phyloP scores from a whole-genome alignment of 2,329 filamentous ascomycete species.

The Colletotrichum liriopes region DNA sequence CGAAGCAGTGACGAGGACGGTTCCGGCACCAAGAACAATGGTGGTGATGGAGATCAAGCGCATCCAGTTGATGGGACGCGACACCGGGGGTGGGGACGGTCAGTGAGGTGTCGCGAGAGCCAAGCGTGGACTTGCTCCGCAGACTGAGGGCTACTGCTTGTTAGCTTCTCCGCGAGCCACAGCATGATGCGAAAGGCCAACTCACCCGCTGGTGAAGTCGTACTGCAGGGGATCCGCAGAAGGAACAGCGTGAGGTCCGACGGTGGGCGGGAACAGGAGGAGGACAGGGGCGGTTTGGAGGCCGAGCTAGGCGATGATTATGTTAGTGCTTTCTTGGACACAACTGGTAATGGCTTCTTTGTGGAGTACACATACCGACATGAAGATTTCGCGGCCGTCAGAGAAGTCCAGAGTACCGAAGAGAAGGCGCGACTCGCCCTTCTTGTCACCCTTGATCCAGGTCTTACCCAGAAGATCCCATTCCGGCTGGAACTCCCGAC shows the following conservation, averaged over 20 bases:
- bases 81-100: slow-evolving; percentile 81
- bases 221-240: slow-evolving; percentile 81
- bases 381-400: slow-evolving; percentile 87
- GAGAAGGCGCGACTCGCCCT: slow-evolving; percentile 79
- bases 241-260: slow-evolving; percentile 82
- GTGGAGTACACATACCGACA: slow-evolving; percentile 76
- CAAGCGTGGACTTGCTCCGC: slow-evolving; percentile 87
- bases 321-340: slow-evolving; percentile 22
- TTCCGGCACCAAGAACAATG: slow-evolving; percentile 78
- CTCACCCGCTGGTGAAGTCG: slow-evolving; percentile 87
- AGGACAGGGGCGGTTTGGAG: slow-evolving; percentile 96
- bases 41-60: slow-evolving; percentile 79
- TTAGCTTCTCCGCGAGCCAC: slow-evolving; percentile 22
- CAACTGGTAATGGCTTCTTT: background rate
- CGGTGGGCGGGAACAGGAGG: slow-evolving; percentile 87
- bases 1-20: slow-evolving; percentile 78
- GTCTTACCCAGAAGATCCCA: slow-evolving; percentile 90
- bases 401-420: slow-evolving; percentile 91
- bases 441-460: slow-evolving; percentile 89
- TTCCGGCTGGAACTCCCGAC: slow-evolving; percentile 92
- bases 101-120: slow-evolving; percentile 84
- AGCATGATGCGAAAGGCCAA: slow-evolving; percentile 4
- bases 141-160: slow-evolving; percentile 71
- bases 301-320: slow-evolving; percentile 75
- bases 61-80: slow-evolving; percentile 90